Percentiles rank a stretch among this genome's conserved stretches.
Evolutionary conservation across 129 eudicot genomes (phyloP).

Genomic region (Flaveria ramosissima): DNA sequence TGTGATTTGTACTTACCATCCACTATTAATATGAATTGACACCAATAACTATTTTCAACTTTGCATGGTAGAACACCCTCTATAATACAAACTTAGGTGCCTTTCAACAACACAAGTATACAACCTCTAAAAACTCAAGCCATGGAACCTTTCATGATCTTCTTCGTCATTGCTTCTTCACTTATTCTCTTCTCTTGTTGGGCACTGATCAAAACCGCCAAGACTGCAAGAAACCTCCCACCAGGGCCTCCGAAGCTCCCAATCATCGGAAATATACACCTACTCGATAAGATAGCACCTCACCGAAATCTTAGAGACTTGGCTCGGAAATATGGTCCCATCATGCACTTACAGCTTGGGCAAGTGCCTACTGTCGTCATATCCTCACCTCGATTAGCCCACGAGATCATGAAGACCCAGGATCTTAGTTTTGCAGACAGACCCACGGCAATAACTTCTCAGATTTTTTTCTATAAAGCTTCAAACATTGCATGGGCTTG

Average conservation of each 20-base stretch:
- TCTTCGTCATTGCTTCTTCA: constrained; percentile 15
- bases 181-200: not conserved
- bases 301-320: constrained; percentile 19
- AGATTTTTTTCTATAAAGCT: constrained; percentile 22
- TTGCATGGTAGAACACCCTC: not conserved
- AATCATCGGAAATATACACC: constrained; percentile 39
- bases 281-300: not conserved
- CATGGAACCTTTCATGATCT: constrained; percentile 4
- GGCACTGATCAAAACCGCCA: not conserved
- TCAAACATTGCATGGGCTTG: constrained; percentile 28
- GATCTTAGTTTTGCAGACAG: constrained; percentile 16
- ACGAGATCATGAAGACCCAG: constrained; percentile 11
- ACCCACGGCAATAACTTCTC: constrained; percentile 1
- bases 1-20: not conserved
- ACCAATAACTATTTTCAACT: not conserved
- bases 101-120: not conserved
- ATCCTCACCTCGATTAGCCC: constrained; percentile 4
- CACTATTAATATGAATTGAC: not conserved
- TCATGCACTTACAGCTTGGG: constrained; percentile 22
- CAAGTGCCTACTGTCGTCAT: constrained; percentile 17
- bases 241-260: constrained; percentile 39
- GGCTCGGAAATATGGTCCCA: constrained; percentile 10
- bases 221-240: constrained; percentile 23
- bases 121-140: not conserved
- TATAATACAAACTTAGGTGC: not conserved